Conservation (phyloP, 139 green algal genomes). For the Diplosphaera chodatii region DNA sequence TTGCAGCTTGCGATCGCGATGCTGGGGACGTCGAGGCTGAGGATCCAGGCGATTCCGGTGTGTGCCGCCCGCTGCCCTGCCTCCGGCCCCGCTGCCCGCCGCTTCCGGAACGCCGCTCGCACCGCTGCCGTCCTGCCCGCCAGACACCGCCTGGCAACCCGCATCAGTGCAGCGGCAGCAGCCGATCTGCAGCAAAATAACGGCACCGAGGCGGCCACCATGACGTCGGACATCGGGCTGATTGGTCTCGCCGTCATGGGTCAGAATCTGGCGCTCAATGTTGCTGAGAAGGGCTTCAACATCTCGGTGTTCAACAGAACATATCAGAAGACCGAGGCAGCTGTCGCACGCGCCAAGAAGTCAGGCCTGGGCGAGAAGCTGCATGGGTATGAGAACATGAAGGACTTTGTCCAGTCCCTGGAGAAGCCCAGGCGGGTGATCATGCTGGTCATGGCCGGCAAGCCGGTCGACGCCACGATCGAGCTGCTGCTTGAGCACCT, state of each 20-base stretch:
- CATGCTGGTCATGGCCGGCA: conserved; percentile 95
- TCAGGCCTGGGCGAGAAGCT: conserved; percentile 83
- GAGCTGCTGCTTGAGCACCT: conserved; percentile 75
- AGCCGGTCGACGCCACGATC: conserved; percentile 93
- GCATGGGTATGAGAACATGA: conserved; percentile 83
- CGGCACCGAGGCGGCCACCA: background rate
- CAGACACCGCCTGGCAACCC: too few species aligned
- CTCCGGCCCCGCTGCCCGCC: too few species aligned
- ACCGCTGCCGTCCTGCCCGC: too few species aligned
- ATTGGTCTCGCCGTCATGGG: conserved; percentile 97
- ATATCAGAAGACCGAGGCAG: conserved; percentile 90
- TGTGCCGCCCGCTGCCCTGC: too few species aligned
- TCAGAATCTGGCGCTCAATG: conserved; percentile 98
- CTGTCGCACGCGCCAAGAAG: conserved; percentile 83
- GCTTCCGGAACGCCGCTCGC: too few species aligned
- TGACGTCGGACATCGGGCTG: conserved; percentile 76
- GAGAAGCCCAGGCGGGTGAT: conserved; percentile 91
- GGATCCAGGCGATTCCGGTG: too few species aligned
- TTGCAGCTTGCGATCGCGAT: too few species aligned
- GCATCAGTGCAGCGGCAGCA: background rate
- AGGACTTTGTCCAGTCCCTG: conserved; percentile 90
- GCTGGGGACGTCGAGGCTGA: too few species aligned
- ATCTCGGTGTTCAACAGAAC: conserved; percentile 97
- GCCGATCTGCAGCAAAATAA: background rate
- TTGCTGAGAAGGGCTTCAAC: conserved; percentile 95